Conservation (phyloP, 2,329 filamentous ascomycete species). For the Coleophoma crateriformis region DNA sequence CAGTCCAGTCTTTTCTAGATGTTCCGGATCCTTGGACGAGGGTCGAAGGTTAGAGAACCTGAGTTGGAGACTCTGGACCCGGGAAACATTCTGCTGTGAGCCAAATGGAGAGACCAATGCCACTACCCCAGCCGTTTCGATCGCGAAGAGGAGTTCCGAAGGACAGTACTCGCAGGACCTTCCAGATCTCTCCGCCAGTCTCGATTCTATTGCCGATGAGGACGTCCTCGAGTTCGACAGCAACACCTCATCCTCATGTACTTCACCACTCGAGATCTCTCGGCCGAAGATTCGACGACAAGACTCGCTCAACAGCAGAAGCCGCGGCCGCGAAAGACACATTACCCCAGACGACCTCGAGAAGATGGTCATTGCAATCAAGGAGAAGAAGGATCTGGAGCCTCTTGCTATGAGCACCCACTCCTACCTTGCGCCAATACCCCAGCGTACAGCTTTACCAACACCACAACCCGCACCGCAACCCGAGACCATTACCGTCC, state of each 20-base stretch:
- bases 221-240: slow-evolving; percentile 52
- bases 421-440: slow-evolving; percentile 38
- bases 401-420: slow-evolving; percentile 38
- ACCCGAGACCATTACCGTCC: slow-evolving; percentile 41
- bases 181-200: slow-evolving; percentile 70
- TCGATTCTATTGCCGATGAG: slow-evolving; percentile 69
- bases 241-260: slow-evolving; percentile 33
- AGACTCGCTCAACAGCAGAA: slow-evolving; percentile 67
- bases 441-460: slow-evolving; percentile 24
- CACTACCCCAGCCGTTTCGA: slow-evolving; percentile 32
- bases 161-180: slow-evolving; percentile 46
- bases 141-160: slow-evolving; percentile 22
- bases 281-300: slow-evolving; percentile 65
- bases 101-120: slow-evolving; percentile 48
- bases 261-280: slow-evolving; percentile 52
- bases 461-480: slow-evolving; percentile 41
- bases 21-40: slow-evolving; percentile 89
- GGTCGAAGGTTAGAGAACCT: slow-evolving; percentile 90
- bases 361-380: slow-evolving; percentile 90
- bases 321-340: slow-evolving; percentile 73
- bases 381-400: slow-evolving; percentile 70
- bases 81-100: slow-evolving; percentile 86
- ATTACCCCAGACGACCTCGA: slow-evolving; percentile 90
- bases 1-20: slow-evolving; percentile 78
- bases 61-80: slow-evolving; percentile 92